Percentiles rank a stretch among this genome's conserved stretches.
These are phyloP conservation scores for Dendrocalamus latiflorus DNA, from an alignment of 202 grass and related monocot species.

Conservation along the genomic window DNA sequence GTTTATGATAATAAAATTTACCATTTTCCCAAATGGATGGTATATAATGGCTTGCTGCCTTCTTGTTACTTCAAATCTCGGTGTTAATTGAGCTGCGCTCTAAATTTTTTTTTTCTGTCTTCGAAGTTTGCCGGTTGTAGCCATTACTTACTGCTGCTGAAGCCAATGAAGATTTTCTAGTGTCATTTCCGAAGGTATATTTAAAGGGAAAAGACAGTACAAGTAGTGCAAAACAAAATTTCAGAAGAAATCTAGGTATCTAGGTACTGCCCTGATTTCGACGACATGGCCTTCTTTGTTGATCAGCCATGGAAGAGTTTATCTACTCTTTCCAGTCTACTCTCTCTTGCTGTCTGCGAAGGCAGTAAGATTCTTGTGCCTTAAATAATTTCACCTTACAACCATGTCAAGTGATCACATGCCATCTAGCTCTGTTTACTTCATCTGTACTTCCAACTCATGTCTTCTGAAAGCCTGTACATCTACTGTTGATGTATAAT, in stretches of 20 bases:
- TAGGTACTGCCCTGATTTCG: background rate
- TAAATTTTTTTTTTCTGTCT: background rate
- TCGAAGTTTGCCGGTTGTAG: background rate
- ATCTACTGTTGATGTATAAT: too few species aligned
- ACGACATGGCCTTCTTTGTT: background rate
- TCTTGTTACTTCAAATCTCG: background rate
- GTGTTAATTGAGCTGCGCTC: background rate
- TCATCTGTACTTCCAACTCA: too few species aligned
- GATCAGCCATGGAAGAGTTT: background rate
- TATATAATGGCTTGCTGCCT: background rate
- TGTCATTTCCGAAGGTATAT: background rate
- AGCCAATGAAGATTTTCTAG: background rate
- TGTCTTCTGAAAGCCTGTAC: too few species aligned
- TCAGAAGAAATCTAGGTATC: background rate
- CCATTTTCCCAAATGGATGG: background rate
- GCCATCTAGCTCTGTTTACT: too few species aligned
- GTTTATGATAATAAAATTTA: constrained; percentile 27
- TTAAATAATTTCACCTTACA: too few species aligned
- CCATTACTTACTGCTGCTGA: background rate
- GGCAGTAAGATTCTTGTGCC: too few species aligned
- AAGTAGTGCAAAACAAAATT: background rate
- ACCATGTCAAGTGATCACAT: too few species aligned
- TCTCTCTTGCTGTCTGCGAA: too few species aligned
- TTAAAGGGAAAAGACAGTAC: background rate
- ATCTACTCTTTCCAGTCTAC: too few species aligned